Conservation (phyloP, 1,284 basidiomycete genomes). For the Omphalotus olearius region DNA sequence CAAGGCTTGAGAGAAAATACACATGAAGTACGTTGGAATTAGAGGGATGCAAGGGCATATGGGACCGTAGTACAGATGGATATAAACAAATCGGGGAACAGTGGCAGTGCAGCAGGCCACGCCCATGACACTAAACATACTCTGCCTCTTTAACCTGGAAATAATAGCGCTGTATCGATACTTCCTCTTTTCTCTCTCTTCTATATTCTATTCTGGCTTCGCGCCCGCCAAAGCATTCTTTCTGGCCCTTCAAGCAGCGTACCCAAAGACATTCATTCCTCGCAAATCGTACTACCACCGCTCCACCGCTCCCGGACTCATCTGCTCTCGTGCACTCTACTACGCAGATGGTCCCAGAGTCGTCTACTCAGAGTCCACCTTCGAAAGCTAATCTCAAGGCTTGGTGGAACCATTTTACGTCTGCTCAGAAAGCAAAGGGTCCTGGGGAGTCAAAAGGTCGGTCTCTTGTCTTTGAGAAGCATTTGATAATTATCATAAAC, state of each 20-base stretch:
- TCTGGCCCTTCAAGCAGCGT: constrained; percentile 16
- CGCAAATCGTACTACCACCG: constrained; percentile 4
- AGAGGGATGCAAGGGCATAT: too few relatives aligned
- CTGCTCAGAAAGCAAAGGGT: constrained; percentile 54
- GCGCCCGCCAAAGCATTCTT: constrained; percentile 13
- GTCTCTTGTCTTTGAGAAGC: neutral
- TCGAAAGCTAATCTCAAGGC: constrained; percentile 67
- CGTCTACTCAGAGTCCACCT: constrained; percentile 30
- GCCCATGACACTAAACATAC: too few relatives aligned
- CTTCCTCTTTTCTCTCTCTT: neutral
- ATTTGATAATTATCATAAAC: constrained; percentile 1
- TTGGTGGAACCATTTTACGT: constrained; percentile 81
- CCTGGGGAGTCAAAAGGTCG: constrained; percentile 38
- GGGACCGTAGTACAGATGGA: too few relatives aligned
- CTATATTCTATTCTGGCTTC: constrained; percentile 16
- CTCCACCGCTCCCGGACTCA: constrained; percentile 3
- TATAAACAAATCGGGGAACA: too few relatives aligned
- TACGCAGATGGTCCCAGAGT: constrained; percentile 19
- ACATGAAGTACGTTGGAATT: too few relatives aligned
- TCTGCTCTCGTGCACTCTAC: constrained; percentile 8
- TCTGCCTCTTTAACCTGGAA: too few relatives aligned
- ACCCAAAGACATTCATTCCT: neutral
- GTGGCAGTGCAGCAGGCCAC: too few relatives aligned
- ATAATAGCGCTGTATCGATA: constrained; percentile 1
- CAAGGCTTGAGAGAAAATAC: constrained; percentile 39